Base-by-base conservation (phyloP, 2,329 filamentous ascomycete genomes). In the Parafenestella ontariensis region DNA sequence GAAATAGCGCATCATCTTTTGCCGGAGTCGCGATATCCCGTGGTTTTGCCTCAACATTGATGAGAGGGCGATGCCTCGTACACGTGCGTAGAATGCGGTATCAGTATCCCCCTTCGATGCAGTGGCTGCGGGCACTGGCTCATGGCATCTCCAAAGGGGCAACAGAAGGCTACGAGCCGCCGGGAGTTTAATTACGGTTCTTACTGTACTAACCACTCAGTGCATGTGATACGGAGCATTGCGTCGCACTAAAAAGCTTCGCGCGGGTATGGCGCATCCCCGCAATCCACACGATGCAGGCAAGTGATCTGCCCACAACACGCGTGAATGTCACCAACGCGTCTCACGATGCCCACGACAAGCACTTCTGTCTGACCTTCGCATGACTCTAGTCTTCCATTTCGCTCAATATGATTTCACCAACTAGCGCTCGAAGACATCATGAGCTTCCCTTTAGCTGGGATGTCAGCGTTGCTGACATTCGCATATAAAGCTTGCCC, bases 261-360 rank as follows among this genome's bases (percentile, higher is more conserved):
- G 59, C 53, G 39, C 42, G 36, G 47, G 40, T 48, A 41, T 36
- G 44, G 44, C 23, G 40, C 20, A 39, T 17, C 44, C 44, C 33
- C 33, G 29, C 24, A 41, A 23, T 36, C 43, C 47, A 61, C 56
- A 58, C 56, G 59, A 59, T 40, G 54, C 51, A 47, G 37, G 46
- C 59, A 42, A 53, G 51, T 62, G 59, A 62, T 60, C 43, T 47
- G 6, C 20, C 37, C 42, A 31, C 43, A n/a, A 41, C 5, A 42
- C 50, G 29, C 29, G 42, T 47, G 10, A 37, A 49, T 28, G 49
- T 65, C 62, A 65, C 60, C 45, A 50, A 52, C 36, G 49, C 51
- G 46, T 20, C 45, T 58, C 55, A 61, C 50, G 33, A 59, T 61
- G 58, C 45, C 23, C 47, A 48, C 9, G 40, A 20, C 21, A 36